Percentiles rank a stretch among this genome's conserved stretches.
phyloP scores from a whole-genome alignment of 2,329 filamentous ascomycete species.

The Calycina marina region DNA sequence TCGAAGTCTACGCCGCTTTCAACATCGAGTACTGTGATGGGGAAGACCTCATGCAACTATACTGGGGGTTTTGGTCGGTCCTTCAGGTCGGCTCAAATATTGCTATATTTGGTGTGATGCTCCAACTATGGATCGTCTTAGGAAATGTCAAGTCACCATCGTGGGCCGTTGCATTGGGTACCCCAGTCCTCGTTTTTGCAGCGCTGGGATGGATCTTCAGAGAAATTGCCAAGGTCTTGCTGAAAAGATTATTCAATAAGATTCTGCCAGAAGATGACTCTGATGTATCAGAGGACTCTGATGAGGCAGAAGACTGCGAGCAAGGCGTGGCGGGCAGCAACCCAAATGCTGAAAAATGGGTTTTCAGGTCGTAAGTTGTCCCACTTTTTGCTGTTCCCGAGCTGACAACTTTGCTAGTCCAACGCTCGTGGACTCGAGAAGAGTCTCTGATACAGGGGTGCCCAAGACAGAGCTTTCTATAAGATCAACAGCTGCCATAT shows the following conservation, averaged over 20 bases:
- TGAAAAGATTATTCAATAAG: not conserved
- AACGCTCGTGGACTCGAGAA: not conserved
- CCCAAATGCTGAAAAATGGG: not conserved
- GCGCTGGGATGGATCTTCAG: not conserved
- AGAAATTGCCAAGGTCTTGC: not conserved
- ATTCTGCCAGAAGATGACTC: not conserved
- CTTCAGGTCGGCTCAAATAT: conserved; percentile 40
- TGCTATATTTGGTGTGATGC: conserved; percentile 38
- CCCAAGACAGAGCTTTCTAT: too few species aligned
- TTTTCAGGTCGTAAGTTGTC: not conserved
- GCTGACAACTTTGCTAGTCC: not conserved
- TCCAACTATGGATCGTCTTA: conserved; percentile 22
- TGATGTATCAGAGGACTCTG: too few species aligned
- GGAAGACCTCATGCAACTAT: conserved; percentile 35
- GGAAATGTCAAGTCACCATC: conserved; percentile 27
- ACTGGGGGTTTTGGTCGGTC: conserved; percentile 26
- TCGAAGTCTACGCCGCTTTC: conserved; percentile 31
- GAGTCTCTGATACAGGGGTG: too few species aligned
- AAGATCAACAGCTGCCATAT: too few species aligned
- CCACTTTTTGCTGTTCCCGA: not conserved
- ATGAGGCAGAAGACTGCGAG: not conserved
- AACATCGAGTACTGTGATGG: conserved; percentile 36
- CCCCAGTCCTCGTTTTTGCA: conserved; percentile 41
- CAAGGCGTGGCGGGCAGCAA: not conserved
- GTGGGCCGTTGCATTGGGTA: conserved; percentile 42